These are phyloP conservation scores for Cladosporium phlei DNA, from an alignment of 2,329 filamentous ascomycete species.

Conservation along the genomic window DNA sequence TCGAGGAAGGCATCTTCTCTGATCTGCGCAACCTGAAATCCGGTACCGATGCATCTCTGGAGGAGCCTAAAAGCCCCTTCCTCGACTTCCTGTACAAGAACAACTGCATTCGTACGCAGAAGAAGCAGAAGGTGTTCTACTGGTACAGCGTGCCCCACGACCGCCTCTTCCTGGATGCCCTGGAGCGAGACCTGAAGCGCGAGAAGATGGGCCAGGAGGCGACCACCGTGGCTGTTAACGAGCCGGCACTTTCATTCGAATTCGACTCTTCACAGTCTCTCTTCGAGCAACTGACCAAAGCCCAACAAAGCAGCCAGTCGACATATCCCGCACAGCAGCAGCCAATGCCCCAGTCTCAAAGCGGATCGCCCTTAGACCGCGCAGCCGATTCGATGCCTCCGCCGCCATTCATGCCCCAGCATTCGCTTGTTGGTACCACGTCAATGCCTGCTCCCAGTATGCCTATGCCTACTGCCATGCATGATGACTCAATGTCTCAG, in stretches of 20 bases:
- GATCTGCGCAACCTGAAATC: slow-evolving; percentile 97
- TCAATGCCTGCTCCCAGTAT: slow-evolving; percentile 26
- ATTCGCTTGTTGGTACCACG: slow-evolving; percentile 41
- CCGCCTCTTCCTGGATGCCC: slow-evolving; percentile 90
- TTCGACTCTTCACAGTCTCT: slow-evolving; percentile 99
- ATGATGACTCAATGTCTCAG: slow-evolving; percentile 55
- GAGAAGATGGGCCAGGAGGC: slow-evolving; percentile 99
- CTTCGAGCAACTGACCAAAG: slow-evolving; percentile 98
- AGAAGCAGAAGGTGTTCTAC: slow-evolving; percentile 99
- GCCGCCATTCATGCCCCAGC: slow-evolving; percentile 64
- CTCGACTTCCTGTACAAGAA: slow-evolving; percentile 99
- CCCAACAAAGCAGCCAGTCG: slow-evolving; percentile 96
- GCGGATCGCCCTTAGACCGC: slow-evolving; percentile 82
- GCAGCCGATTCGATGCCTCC: slow-evolving; percentile 92
- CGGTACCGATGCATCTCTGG: slow-evolving; percentile 92
- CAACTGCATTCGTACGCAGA: slow-evolving; percentile 99
- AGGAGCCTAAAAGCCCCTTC: slow-evolving; percentile 98
- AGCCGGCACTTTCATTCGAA: slow-evolving; percentile 95
- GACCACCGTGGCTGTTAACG: slow-evolving; percentile 92
- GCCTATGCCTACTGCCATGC: slow-evolving; percentile 44
- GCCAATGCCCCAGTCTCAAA: slow-evolving; percentile 63
- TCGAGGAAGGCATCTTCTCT: slow-evolving; percentile 98
- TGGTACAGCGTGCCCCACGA: slow-evolving; percentile 99
- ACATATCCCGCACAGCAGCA: slow-evolving; percentile 57
- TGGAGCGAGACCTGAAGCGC: slow-evolving; percentile 95